Conservation (phyloP, 148 eudicot genomes). For the Vaccinium darrowii region DNA sequence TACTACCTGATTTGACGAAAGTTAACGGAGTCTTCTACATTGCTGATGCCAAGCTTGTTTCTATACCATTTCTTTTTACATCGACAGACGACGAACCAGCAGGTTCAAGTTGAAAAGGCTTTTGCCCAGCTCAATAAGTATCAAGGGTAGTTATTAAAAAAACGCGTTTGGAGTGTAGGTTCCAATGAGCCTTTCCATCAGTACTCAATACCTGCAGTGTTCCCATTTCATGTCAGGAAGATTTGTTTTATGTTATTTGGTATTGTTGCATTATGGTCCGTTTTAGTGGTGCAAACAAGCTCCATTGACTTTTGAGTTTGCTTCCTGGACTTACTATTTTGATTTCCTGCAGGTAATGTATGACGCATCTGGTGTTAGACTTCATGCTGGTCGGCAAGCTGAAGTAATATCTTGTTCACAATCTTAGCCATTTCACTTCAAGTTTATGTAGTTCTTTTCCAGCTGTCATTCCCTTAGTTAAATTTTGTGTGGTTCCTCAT, state of each 20-base stretch:
- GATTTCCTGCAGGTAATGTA: conserved; percentile 65
- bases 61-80: background rate
- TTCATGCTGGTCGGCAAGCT: conserved; percentile 94
- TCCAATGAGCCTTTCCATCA: background rate
- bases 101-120: background rate
- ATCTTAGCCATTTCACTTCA: background rate
- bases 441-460: background rate
- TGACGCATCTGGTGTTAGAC: conserved; percentile 82
- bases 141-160: background rate
- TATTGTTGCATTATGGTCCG: background rate
- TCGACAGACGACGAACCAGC: background rate
- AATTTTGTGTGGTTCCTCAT: conserved; percentile 30
- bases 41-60: background rate
- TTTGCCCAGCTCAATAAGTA: background rate
- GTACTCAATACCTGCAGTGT: background rate
- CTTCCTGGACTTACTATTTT: conserved; percentile 2
- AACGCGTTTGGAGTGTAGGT: background rate
- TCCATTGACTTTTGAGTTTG: background rate
- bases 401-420: conserved; percentile 17
- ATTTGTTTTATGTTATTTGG: background rate
- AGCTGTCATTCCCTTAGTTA: conserved; percentile 6
- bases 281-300: background rate
- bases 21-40: background rate
- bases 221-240: background rate
- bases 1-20: background rate